These are phyloP conservation scores for Nitzschia putrida DNA, from an alignment of 108 stramenopile species.

Conservation along the genomic window DNA sequence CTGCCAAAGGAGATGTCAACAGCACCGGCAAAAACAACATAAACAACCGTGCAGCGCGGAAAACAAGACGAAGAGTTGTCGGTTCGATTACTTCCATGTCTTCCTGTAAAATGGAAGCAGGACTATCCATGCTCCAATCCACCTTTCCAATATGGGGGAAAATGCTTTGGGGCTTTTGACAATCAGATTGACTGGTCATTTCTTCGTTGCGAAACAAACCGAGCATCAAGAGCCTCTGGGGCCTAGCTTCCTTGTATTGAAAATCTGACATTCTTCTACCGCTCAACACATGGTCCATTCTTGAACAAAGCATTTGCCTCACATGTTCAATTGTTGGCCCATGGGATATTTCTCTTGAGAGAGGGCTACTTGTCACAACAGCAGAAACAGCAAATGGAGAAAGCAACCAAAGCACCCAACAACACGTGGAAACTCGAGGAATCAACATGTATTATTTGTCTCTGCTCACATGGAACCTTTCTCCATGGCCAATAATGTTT, in stretches of 20 bases:
- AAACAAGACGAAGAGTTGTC: constrained; percentile 17
- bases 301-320: constrained; percentile 22
- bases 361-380: neutral
- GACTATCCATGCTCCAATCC: no score
- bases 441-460: no score
- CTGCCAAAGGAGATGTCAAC: constrained; percentile 45
- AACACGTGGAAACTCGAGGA: no score
- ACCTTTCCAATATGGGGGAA: no score
- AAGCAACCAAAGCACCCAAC: neutral
- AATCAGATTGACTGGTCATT: neutral
- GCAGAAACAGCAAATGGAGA: neutral
- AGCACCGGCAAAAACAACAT: constrained; percentile 42
- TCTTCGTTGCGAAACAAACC: constrained; percentile 7
- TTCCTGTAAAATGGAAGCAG: no score
- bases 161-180: no score
- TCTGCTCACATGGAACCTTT: no score
- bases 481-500: no score
- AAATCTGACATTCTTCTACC: constrained; percentile 38
- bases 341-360: neutral
- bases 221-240: constrained; percentile 39
- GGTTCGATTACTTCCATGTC: neutral
- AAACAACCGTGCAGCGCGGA: constrained; percentile 30
- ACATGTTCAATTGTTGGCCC: constrained; percentile 14
- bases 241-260: constrained; percentile 28
- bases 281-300: constrained; percentile 32